Evolutionary conservation across 306 rosid species (phyloP).

Genomic region (peach (Prunus persica)): Prunus_persica_NCBIv2 NC_034012.1:6812001-6812500

Average conservation of each 20-base stretch:
- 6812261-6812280: not conserved
- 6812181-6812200: too few species aligned
- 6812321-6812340: not conserved
- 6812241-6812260: not conserved
- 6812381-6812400: not conserved
- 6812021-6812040: constrained; percentile 56
- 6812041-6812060: constrained; percentile 26
- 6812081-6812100: constrained; percentile 1
- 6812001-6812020: constrained; percentile 55
- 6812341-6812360: not conserved
- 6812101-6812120: not conserved
- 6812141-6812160: not conserved
- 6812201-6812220: not conserved
- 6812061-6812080: constrained; percentile 1
- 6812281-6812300: not conserved
- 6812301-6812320: not conserved
- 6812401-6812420: constrained; percentile 4
- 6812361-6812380: not conserved
- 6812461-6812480: constrained; percentile 64
- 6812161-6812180: not conserved
- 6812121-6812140: not conserved
- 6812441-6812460: constrained; percentile 57
- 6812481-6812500: constrained; percentile 41
- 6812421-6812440: constrained; percentile 47
- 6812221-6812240: not conserved